Percentiles rank a stretch among this genome's conserved stretches.
Conservation (phyloP, 2,329 filamentous ascomycete genomes). For the Pleurostoma richardsiae region DNA sequence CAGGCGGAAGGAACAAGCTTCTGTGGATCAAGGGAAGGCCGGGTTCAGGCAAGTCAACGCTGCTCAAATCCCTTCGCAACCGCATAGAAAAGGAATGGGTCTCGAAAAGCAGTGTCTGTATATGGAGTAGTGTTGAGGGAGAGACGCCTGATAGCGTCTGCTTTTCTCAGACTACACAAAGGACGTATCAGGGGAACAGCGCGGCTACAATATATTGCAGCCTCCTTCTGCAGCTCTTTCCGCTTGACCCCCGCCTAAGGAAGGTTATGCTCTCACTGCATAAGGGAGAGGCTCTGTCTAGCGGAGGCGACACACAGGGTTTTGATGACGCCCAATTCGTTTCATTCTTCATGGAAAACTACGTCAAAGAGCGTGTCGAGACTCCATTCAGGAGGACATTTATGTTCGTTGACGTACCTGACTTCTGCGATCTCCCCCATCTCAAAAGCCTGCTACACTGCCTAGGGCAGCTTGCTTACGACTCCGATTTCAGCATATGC, state of each 20-base stretch:
- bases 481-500: conserved; percentile 26
- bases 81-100: conserved; percentile 20
- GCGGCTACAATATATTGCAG: conserved; percentile 19
- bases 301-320: conserved; percentile 1
- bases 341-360: conserved; percentile 24
- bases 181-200: conserved; percentile 8
- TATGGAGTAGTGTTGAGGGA: conserved; percentile 17
- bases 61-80: conserved; percentile 18
- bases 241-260: conserved; percentile 20
- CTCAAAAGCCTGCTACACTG: conserved; percentile 19
- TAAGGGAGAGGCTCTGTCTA: conserved; percentile 4
- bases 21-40: conserved; percentile 24
- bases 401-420: conserved; percentile 22
- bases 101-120: conserved; percentile 16
- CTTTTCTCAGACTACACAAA: conserved; percentile 6
- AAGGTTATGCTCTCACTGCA: conserved; percentile 14
- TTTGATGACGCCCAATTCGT: conserved; percentile 21
- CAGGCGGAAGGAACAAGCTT: conserved; percentile 17
- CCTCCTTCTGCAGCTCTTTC: conserved; percentile 21
- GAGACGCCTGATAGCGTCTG: conserved; percentile 12
- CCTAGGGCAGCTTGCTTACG: conserved; percentile 19
- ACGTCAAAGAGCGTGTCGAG: conserved; percentile 17
- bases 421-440: conserved; percentile 16
- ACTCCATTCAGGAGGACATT: conserved; percentile 20
- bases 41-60: conserved; percentile 22